phyloP scores from a whole-genome alignment of 805 yeast genomes.

The Kuraishia hungarica region DNA sequence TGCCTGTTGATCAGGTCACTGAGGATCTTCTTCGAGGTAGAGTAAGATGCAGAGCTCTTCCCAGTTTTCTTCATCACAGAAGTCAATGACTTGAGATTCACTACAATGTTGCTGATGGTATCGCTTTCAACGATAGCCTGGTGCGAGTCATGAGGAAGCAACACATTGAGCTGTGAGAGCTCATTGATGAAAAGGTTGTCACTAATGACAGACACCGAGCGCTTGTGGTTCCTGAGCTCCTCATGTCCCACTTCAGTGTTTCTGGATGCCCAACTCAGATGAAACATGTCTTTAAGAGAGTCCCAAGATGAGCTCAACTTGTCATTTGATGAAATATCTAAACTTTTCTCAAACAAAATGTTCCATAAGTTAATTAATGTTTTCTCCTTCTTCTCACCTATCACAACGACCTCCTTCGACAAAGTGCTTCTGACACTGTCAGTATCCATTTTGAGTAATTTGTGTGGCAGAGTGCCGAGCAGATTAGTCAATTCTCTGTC shows the following conservation, averaged over 20 bases:
- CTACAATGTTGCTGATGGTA: conserved; percentile 19
- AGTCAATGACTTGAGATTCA: conserved; percentile 33
- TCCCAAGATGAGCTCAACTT: conserved; percentile 29
- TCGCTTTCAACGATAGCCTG: conserved; percentile 10
- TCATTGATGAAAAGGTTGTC: conserved; percentile 42
- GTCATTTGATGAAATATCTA: conserved; percentile 18
- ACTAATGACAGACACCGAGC: conserved; percentile 25
- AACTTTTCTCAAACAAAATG: conserved; percentile 12
- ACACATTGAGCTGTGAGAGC: conserved; percentile 35
- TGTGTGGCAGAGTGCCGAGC: conserved; percentile 16
- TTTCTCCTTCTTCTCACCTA: conserved; percentile 9
- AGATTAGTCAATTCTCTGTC: conserved; percentile 11
- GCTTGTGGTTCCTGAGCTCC: conserved; percentile 9
- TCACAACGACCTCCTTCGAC: conserved; percentile 17
- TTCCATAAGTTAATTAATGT: conserved; percentile 14
- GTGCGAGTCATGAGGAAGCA: conserved; percentile 18
- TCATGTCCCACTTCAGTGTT: conserved; percentile 4
- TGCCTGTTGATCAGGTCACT: conserved; percentile 19
- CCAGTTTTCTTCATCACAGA: conserved; percentile 36
- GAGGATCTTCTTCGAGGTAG: conserved; percentile 27
- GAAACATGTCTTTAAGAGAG: conserved; percentile 16
- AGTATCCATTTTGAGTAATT: conserved; percentile 9
- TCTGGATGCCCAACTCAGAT: conserved; percentile 6
- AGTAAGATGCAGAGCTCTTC: conserved; percentile 29
- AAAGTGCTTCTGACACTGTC: conserved; percentile 12